Percentiles rank a stretch among this genome's conserved stretches.
phyloP scores from a whole-genome alignment of 1,139 yeast species.

The Pichia sp. region DNA sequence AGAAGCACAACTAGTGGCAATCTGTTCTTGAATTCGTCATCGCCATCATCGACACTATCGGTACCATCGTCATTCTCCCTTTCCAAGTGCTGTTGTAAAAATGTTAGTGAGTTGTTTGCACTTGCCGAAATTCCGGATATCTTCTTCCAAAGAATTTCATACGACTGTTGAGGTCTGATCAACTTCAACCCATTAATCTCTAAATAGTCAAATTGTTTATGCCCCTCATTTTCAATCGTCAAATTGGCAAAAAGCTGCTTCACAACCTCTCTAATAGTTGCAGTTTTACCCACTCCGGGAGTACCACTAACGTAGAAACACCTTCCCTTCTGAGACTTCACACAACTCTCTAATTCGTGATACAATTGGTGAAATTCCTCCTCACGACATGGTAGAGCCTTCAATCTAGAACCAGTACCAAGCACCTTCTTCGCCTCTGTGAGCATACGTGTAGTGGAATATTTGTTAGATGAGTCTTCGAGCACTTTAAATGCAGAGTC shows the following conservation, averaged over 20 bases:
- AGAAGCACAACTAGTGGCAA: slow-evolving; percentile 68
- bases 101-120: slow-evolving; percentile 53
- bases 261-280: slow-evolving; percentile 83
- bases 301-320: slow-evolving; percentile 92
- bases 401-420: slow-evolving; percentile 59
- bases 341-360: slow-evolving; percentile 66
- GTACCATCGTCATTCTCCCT: slow-evolving; percentile 6
- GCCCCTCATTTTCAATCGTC: slow-evolving; percentile 36
- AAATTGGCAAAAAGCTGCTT: slow-evolving; percentile 43
- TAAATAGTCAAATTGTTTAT: slow-evolving; percentile 58
- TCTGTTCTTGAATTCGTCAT: slow-evolving; percentile 16
- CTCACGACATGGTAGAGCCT: slow-evolving; percentile 80
- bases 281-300: slow-evolving; percentile 98
- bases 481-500: too few relatives aligned
- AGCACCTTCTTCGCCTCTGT: slow-evolving; percentile 50
- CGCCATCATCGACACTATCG: slow-evolving; percentile 3
- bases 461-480: too few relatives aligned
- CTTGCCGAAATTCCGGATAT: slow-evolving; percentile 58
- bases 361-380: slow-evolving; percentile 73
- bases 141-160: slow-evolving; percentile 75
- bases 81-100: slow-evolving; percentile 51
- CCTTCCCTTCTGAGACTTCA: slow-evolving; percentile 67
- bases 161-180: slow-evolving; percentile 78
- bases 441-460: slow-evolving; percentile 29
- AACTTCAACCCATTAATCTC: slow-evolving; percentile 91